Conservation (phyloP, 1,284 basidiomycete genomes). For the Athelia psychrophila region DNA sequence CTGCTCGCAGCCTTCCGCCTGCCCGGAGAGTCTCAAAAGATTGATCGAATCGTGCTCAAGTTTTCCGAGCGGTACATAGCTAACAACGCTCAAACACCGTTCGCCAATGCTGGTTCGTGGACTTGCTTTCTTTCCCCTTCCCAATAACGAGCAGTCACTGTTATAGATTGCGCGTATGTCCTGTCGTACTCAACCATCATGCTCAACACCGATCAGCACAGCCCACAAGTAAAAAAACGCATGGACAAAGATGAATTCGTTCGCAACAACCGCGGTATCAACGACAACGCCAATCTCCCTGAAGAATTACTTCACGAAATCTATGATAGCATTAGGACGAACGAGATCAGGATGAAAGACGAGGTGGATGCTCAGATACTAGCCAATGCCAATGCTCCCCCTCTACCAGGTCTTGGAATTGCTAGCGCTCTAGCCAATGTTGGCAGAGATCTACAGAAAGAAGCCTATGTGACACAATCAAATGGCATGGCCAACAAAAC, state of each 20-base stretch:
- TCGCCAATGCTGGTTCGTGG: conserved; percentile 76
- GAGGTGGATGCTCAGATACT: conserved; percentile 65
- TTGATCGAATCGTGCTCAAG: conserved; percentile 98
- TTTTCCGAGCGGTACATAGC: conserved; percentile 95
- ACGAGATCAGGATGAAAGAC: conserved; percentile 98
- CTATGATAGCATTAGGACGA: conserved; percentile 86
- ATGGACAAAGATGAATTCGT: conserved; percentile 92
- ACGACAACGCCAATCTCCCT: conserved; percentile 84
- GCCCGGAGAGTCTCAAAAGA: conserved; percentile 95
- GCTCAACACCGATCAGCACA: conserved; percentile 96
- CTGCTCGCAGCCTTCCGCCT: conserved; percentile 94
- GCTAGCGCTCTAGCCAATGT: conserved; percentile 83
- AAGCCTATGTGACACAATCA: conserved; percentile 91
- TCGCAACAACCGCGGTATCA: conserved; percentile 94
- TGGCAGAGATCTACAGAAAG: conserved; percentile 89
- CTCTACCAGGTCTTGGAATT: conserved; percentile 63
- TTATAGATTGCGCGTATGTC: conserved; percentile 85
- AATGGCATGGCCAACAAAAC: conserved; percentile 96
- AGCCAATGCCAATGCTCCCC: conserved; percentile 23
- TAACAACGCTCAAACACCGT: conserved; percentile 77
- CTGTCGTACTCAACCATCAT: conserved; percentile 92
- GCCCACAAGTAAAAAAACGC: conserved; percentile 87
- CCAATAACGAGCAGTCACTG: neutral
- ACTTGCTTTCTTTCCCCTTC: neutral
- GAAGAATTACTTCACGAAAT: conserved; percentile 79